Base-by-base conservation (phyloP, 805 yeast genomes). In the Starmerella stigmatis region DNA sequence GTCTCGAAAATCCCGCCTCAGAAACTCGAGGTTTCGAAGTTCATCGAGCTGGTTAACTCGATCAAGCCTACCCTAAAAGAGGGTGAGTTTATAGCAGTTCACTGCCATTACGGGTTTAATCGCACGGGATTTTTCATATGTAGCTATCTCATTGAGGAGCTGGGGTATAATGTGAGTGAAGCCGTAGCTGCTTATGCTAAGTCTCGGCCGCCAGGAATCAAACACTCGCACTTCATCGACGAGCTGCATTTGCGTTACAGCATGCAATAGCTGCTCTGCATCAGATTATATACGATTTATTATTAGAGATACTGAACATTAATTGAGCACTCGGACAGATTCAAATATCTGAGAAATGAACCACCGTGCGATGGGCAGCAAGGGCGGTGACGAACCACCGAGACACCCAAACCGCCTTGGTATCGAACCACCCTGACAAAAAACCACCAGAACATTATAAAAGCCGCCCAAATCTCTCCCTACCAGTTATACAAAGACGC, bases 61-160 rank as follows among this genome's bases (percentile, higher is more conserved):
- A 15, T 43, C 10, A 77, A 75, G 37, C 68, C 75, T 16, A 55
- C 73, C 22, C 53, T 45, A 17, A 45, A 54, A 4, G 49, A 29
- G 17, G 56, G 53, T 15, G 74, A 74, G 5, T 61, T 68, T 21
- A 64, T 79, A 6, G 85, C 73, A 0, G 81, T 82, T 7, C 92
- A 82, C 60, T 81, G 92, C 58, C 92, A 81, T 59, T 81, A 81
- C 57, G 92, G 89, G 5, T 83, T 81, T 62, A 81, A 81, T 59
- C 65, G 89, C 46, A 81, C 89, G 0, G 89, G 92, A 2, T 81
- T 75, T 54, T 67, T 82, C 41, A 74, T 81, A 16, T 78, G 84
- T 57, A 74, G 82, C 56, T 82, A 77, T 57, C 64, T 81, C 55
- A 69, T 82, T 20, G 85, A 79, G 55, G 65, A 64, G 42, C 60